Percentiles rank a stretch among this genome's conserved stretches.
phyloP scores from a whole-genome alignment of 2,329 filamentous ascomycete genomes.

The Herpotrichia juniperi region DNA sequence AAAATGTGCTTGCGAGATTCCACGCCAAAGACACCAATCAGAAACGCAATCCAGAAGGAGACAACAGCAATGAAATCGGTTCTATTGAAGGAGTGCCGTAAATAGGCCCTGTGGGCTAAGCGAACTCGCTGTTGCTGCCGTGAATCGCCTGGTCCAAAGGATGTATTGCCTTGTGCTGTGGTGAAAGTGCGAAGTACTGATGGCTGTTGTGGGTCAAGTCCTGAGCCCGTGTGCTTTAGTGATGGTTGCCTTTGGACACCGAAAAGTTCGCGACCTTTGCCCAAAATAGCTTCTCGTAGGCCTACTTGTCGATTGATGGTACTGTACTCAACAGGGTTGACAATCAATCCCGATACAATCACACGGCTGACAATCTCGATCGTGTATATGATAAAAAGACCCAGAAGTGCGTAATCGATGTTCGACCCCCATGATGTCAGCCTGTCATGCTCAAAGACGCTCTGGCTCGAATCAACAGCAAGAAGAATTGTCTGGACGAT shows the following conservation, averaged over 20 bases:
- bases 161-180: constrained; percentile 65
- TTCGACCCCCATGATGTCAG: constrained; percentile 69
- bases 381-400: constrained; percentile 87
- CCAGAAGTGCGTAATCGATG: constrained; percentile 82
- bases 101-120: constrained; percentile 86
- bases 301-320: constrained; percentile 82
- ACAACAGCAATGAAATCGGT: constrained; percentile 93
- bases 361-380: constrained; percentile 81
- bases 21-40: constrained; percentile 71
- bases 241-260: constrained; percentile 79
- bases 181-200: constrained; percentile 81
- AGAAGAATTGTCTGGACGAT: constrained; percentile 87
- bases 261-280: constrained; percentile 80
- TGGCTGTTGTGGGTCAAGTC: constrained; percentile 56
- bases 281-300: constrained; percentile 72
- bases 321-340: constrained; percentile 91
- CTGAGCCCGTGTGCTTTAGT: constrained; percentile 56
- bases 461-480: constrained; percentile 77
- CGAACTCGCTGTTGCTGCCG: constrained; percentile 82
- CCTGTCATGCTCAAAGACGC: constrained; percentile 69
- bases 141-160: constrained; percentile 63
- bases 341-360: constrained; percentile 89
- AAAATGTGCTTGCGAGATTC: constrained; percentile 77
- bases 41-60: constrained; percentile 93
- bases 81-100: constrained; percentile 94